Evolutionary conservation across 148 eudicot species (phyloP).

Genomic region (Silene conica): DNA sequence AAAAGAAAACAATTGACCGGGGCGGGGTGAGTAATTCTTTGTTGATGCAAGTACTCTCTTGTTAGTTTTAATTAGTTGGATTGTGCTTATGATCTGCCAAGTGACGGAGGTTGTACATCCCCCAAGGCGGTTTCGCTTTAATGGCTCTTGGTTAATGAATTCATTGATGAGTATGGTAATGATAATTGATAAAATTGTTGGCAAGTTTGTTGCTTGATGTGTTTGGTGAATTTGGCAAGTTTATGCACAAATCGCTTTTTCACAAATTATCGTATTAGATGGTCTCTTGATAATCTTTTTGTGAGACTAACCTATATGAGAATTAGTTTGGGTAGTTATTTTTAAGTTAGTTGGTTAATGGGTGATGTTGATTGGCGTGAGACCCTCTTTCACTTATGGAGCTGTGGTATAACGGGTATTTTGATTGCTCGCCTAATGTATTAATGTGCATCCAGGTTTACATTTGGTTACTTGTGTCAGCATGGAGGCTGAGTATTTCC

Average conservation of each 20-base stretch:
- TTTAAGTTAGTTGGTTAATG: background rate
- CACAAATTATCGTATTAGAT: background rate
- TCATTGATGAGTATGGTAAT: background rate
- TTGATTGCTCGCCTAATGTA: background rate
- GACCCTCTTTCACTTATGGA: background rate
- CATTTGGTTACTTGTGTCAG: slow-evolving; percentile 7
- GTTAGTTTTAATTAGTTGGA: too few species aligned
- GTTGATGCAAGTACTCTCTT: background rate
- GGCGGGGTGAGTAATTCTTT: too few species aligned
- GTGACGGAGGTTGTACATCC: background rate
- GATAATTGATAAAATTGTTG: background rate
- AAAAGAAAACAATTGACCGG: too few species aligned
- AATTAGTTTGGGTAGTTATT: background rate
- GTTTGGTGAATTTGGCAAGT: background rate
- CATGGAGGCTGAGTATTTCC: background rate
- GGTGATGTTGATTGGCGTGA: background rate
- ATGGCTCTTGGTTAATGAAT: background rate
- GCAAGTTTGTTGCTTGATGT: slow-evolving; percentile 1
- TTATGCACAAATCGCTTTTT: background rate
- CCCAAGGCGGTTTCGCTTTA: too few species aligned
- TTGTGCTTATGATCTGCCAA: background rate
- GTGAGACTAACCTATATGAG: background rate
- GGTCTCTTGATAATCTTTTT: background rate
- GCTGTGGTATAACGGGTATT: background rate
- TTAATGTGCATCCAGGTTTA: background rate